Percentiles rank a stretch among this genome's conserved stretches.
phyloP scores from a whole-genome alignment of 179 eudicot species.

The Vitellaria paradoxa region DNA sequence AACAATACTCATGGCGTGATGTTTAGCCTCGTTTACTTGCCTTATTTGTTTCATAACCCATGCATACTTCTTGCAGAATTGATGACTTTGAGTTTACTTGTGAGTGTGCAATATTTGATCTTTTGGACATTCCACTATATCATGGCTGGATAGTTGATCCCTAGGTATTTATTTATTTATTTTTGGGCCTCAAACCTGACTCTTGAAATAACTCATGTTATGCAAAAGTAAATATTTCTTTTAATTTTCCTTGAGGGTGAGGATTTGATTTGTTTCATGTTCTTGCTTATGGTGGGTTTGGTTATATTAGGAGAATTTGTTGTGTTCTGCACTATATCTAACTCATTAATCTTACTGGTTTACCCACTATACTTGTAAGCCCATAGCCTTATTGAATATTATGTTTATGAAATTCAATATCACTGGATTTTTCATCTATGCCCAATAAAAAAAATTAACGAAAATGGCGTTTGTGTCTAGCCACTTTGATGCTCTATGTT shows the following conservation, averaged over 20 bases:
- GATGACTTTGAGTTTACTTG: conserved; percentile 93
- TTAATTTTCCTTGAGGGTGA: not conserved
- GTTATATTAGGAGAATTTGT: not conserved
- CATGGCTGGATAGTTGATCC: conserved; percentile 99
- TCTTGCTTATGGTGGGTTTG: not conserved
- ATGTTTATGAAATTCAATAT: too few relatives aligned
- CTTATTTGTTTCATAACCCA: not conserved
- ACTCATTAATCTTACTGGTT: too few relatives aligned
- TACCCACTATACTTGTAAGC: too few relatives aligned
- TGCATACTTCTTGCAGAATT: conserved; percentile 51
- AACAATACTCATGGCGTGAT: not conserved
- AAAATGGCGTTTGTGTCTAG: too few relatives aligned
- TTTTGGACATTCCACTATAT: conserved; percentile 88
- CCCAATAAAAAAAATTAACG: too few relatives aligned
- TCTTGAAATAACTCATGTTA: not conserved
- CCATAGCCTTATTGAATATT: too few relatives aligned
- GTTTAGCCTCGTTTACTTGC: not conserved
- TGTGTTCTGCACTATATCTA: not conserved
- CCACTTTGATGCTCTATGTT: too few relatives aligned
- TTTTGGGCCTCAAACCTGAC: not conserved
- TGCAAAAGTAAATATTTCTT: not conserved
- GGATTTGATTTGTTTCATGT: not conserved
- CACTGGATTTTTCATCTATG: too few relatives aligned
- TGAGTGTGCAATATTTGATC: conserved; percentile 94
- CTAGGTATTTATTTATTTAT: conserved; percentile 50